phyloP scores from a whole-genome alignment of 2,329 filamentous ascomycete genomes.

The Diaporthe destruens region DNA sequence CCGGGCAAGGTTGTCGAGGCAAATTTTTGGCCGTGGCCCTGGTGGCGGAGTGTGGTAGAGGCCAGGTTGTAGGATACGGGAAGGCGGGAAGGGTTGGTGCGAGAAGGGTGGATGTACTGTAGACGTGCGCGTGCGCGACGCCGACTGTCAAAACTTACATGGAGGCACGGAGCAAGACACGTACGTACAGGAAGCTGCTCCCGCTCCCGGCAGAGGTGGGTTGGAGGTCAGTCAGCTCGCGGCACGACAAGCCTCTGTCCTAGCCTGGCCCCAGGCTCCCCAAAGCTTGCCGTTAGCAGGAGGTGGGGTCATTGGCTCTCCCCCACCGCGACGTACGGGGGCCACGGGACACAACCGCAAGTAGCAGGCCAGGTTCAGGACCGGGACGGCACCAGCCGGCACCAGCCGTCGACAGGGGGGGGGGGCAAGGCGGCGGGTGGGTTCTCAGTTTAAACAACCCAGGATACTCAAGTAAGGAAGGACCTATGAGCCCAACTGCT shows the following conservation, averaged over 20 bases:
- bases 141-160: constrained; percentile 16
- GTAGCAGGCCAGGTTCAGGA: not conserved
- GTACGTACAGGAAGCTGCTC: constrained; percentile 15
- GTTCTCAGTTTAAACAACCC: not conserved
- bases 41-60: constrained; percentile 1
- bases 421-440: no score
- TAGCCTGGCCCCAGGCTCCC: not conserved
- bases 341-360: no score
- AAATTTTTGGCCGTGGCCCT: constrained; percentile 1
- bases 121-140: constrained; percentile 1
- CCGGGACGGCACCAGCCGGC: constrained; percentile 10
- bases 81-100: not conserved
- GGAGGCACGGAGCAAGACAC: constrained; percentile 11
- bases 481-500: not conserved
- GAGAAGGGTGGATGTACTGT: not conserved
- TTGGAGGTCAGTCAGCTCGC: constrained; percentile 11
- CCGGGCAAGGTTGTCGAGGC: not conserved
- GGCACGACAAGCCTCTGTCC: not conserved
- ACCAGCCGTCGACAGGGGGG: not conserved
- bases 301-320: constrained; percentile 15
- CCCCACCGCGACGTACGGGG: not conserved
- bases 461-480: no score
- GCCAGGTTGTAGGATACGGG: constrained; percentile 3
- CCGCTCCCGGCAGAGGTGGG: constrained; percentile 22
- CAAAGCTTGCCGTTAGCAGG: not conserved